Conservation (phyloP, 148 eudicot species). For the Fagopyrum esculentum region DNA sequence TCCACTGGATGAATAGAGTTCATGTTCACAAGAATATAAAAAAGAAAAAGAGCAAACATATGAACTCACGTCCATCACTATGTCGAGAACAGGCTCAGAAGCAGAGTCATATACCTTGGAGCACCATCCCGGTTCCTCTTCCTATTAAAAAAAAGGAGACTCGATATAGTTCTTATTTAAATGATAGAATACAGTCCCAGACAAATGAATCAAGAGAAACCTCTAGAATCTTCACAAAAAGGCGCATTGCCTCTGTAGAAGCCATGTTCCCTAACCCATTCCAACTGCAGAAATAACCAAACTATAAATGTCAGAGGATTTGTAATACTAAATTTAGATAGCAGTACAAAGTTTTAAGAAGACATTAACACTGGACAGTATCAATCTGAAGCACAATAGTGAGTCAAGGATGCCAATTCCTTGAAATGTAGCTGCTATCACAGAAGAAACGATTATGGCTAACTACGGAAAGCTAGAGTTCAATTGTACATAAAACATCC, state of each 20-base stretch:
- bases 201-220: slow-evolving; percentile 25
- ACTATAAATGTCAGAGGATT: neutral
- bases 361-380: neutral
- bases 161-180: neutral
- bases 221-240: slow-evolving; percentile 96
- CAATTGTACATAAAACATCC: too few species aligned
- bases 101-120: slow-evolving; percentile 59
- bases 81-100: slow-evolving; percentile 62
- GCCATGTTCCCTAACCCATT: slow-evolving; percentile 85
- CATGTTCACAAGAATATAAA: neutral
- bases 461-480: too few species aligned
- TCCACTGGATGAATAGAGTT: neutral
- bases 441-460: too few species aligned
- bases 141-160: slow-evolving; percentile 31
- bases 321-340: neutral
- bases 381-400: neutral
- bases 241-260: slow-evolving; percentile 96
- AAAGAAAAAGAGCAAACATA: neutral
- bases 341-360: too few species aligned
- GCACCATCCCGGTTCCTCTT: slow-evolving; percentile 98
- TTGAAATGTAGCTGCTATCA: neutral
- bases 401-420: neutral
- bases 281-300: slow-evolving; percentile 56
- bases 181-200: neutral
- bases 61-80: slow-evolving; percentile 69